Evolutionary conservation across 768 basidiomycete species (phyloP), one percentile per base, ranked within the genome.

Genomic region (Tricholoma saponaceum): DNA sequence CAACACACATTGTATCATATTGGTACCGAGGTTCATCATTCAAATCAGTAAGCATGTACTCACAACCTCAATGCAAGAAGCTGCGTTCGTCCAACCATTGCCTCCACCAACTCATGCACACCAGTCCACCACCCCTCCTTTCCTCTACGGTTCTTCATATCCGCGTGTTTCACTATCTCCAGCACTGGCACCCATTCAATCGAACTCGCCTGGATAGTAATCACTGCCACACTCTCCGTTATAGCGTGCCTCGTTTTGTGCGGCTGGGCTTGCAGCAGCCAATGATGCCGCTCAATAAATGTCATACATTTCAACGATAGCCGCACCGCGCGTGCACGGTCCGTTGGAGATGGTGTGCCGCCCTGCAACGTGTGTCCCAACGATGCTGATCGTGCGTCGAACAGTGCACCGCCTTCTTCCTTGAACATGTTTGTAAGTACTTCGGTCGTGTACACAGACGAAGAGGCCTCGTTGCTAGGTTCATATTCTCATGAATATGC

Each of bases 291-390:
- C 73, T 98, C 97, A 58, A 98, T 80, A 83, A 97, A 98, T 32
- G 85, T 76, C 92, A 99, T 95, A 75, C 92, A 96, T 64, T 92
- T 88, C 60, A 96, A 77, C 7, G 96, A 86, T 44, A 98, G 82
- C 30, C 97, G 89, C 6, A 90, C 87, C 3, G 93, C 97, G 25
- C 93, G 90, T 0, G 89, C 86, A 52, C 96, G 91, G 74, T 98
- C 97, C 64, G 92, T 81, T 0, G 97, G 97, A 0, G 96, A 97
- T 4, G 97, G 97, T 16, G 93, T 86, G 2, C 95, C 95, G 7
- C 97, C 97, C 67, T 99, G 97, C 2, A 99, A 76, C 4, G 95
- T 98, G 75, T 99, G 97, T 14, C 97, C 97, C 18, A 99, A 84
- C 1, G 93, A 90, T n/a, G 96, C 97, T 18, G 86, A 90, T 50